These are phyloP conservation scores for Camptophora hylomeconis DNA, from an alignment of 2,329 filamentous ascomycete genomes.

Conservation along the genomic window DNA sequence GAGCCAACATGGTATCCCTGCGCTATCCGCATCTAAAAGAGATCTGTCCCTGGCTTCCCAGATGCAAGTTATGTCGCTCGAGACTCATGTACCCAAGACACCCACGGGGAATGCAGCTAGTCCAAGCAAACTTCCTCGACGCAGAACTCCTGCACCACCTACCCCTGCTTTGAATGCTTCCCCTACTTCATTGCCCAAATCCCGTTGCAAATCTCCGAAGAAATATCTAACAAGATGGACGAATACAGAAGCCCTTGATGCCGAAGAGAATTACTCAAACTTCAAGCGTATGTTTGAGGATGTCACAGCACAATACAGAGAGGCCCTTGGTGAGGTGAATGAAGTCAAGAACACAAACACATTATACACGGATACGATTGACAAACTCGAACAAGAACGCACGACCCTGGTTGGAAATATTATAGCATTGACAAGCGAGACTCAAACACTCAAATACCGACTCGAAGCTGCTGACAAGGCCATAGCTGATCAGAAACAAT, in stretches of 20 bases:
- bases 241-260: constrained; percentile 67
- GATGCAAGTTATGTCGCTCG: no score
- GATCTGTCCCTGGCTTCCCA: constrained; percentile 17
- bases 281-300: constrained; percentile 63
- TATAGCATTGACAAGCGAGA: constrained; percentile 49
- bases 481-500: constrained; percentile 39
- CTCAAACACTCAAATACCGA: constrained; percentile 48
- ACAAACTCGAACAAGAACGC: constrained; percentile 42
- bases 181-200: constrained; percentile 22
- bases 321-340: constrained; percentile 53
- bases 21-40: no score
- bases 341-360: constrained; percentile 62
- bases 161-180: constrained; percentile 25
- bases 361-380: constrained; percentile 56
- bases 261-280: constrained; percentile 60
- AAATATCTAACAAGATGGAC: constrained; percentile 59
- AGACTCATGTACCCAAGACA: constrained; percentile 2
- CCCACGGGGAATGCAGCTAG: constrained; percentile 10
- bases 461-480: constrained; percentile 35
- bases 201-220: constrained; percentile 18
- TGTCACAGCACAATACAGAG: constrained; percentile 60
- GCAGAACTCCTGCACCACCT: constrained; percentile 10
- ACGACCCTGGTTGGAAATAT: constrained; percentile 39
- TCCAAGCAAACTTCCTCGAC: constrained; percentile 13
- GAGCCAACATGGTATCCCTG: no score